A percentile compares a stretch with the other conserved stretches of the same genome.
These are phyloP conservation scores for Colletotrichum melonis DNA, from an alignment of 2,329 filamentous ascomycete species.

Conservation along the genomic window DNA sequence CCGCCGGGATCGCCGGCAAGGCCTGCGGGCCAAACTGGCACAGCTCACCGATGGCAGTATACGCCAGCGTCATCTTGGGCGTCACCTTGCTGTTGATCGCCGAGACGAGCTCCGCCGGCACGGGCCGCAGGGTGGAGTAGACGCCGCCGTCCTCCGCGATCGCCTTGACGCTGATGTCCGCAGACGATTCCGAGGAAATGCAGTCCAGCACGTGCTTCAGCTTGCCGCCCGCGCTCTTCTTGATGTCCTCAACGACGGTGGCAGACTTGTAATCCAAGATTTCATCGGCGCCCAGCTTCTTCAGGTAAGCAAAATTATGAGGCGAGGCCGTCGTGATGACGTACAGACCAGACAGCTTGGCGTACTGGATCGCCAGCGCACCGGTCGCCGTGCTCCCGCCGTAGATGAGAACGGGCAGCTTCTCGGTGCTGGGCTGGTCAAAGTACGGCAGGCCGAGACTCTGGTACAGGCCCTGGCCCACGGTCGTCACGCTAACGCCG, in stretches of 20 bases:
- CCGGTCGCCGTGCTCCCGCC: neutral
- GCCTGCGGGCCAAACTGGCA: neutral
- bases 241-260: neutral
- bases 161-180: neutral
- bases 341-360: neutral
- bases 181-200: neutral
- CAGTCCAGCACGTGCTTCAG: neutral
- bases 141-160: neutral
- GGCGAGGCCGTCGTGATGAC: neutral
- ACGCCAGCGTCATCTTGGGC: neutral
- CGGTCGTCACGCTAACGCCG: neutral
- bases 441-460: neutral
- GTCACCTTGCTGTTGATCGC: neutral
- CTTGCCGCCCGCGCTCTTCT: neutral
- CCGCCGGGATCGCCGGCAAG: neutral
- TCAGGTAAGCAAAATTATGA: neutral
- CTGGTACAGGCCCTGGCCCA: neutral
- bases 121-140: neutral
- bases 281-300: neutral
- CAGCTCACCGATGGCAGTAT: neutral
- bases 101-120: neutral
- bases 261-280: neutral
- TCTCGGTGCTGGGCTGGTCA: neutral
- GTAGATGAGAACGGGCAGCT: neutral
- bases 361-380: neutral